phyloP scores from a whole-genome alignment of 129 eudicot genomes.

The sunflower (Helianthus annuus) region HanXRQr2.0-SUNRISE NC_035441.2:122508015-122508514 shows the following conservation, averaged over 20 bases:
- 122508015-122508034: slow-evolving; percentile 36
- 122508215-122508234: slow-evolving; percentile 96
- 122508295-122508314: slow-evolving; percentile 68
- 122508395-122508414: slow-evolving; percentile 21
- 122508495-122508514: slow-evolving; percentile 61
- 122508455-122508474: not conserved
- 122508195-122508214: slow-evolving; percentile 72
- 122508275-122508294: slow-evolving; percentile 65
- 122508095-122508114: slow-evolving; percentile 56
- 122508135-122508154: slow-evolving; percentile 83
- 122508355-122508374: slow-evolving; percentile 40
- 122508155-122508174: slow-evolving; percentile 89
- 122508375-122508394: slow-evolving; percentile 21
- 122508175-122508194: slow-evolving; percentile 75
- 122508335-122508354: slow-evolving; percentile 49
- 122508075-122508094: slow-evolving; percentile 81
- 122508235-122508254: slow-evolving; percentile 49
- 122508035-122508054: slow-evolving; percentile 44
- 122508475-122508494: slow-evolving; percentile 11
- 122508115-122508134: slow-evolving; percentile 70
- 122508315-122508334: slow-evolving; percentile 39
- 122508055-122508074: slow-evolving; percentile 48
- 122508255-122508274: slow-evolving; percentile 59
- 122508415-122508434: slow-evolving; percentile 31
- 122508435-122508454: slow-evolving; percentile 47